Evolutionary conservation across 768 basidiomycete genomes (phyloP).

Genomic region (Xerocomus brunneocitrinus): DNA sequence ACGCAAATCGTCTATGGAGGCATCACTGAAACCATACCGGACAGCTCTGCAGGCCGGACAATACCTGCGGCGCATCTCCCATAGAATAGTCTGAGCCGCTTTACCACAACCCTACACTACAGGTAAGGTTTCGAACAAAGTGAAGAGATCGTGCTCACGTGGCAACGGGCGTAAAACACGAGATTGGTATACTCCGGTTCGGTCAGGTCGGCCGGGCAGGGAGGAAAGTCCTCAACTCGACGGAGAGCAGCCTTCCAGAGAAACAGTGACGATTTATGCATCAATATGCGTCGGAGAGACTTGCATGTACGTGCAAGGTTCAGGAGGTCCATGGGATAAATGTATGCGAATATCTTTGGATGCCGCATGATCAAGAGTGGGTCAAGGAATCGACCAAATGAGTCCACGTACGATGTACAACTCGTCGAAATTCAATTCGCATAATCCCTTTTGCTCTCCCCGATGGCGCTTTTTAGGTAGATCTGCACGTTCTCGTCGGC

Average conservation of each 20-base stretch:
- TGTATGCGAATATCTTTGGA: conserved; percentile 36
- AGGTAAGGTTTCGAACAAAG: neutral
- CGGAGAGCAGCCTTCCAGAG: conserved; percentile 27
- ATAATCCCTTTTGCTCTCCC: conserved; percentile 3
- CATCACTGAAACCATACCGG: conserved; percentile 3
- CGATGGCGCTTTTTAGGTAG: conserved; percentile 8
- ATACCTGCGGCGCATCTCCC: conserved; percentile 18
- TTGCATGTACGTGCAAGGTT: conserved; percentile 41
- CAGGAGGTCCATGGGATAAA: conserved; percentile 32
- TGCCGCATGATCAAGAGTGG: neutral
- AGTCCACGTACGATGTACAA: conserved; percentile 15
- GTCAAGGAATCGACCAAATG: neutral
- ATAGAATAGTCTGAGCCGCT: conserved; percentile 6
- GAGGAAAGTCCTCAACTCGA: conserved; percentile 37
- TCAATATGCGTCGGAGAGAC: conserved; percentile 36
- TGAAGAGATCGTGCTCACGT: conserved; percentile 3
- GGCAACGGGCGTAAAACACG: conserved; percentile 30
- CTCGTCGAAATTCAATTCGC: conserved; percentile 19
- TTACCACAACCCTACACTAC: conserved; percentile 10
- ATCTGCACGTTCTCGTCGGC: neutral
- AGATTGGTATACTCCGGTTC: conserved; percentile 45
- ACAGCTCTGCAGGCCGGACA: conserved; percentile 10
- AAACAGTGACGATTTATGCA: conserved; percentile 27
- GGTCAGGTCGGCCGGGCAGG: conserved; percentile 40
- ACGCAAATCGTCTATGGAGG: neutral